phyloP scores from a whole-genome alignment of 2,329 filamentous ascomycete genomes.

The Tolypocladium sp. region DNA sequence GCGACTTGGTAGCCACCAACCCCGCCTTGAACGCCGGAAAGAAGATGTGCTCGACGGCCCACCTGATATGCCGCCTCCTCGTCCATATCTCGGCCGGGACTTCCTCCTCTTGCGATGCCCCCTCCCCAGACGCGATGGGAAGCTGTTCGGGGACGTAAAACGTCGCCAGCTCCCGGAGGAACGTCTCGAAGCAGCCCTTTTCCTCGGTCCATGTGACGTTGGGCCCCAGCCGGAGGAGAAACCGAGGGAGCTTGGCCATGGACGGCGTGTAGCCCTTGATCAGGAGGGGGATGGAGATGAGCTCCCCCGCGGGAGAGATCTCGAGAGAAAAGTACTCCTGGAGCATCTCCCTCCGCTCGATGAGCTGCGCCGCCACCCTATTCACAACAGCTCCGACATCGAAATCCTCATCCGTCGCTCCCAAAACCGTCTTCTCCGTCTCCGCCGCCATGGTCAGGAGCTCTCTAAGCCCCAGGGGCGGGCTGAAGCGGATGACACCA shows the following conservation, averaged over 20 bases:
- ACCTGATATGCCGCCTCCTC: slow-evolving; percentile 60
- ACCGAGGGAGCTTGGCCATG: slow-evolving; percentile 78
- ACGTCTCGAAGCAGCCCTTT: slow-evolving; percentile 73
- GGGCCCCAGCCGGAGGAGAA: slow-evolving; percentile 80
- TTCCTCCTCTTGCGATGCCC: slow-evolving; percentile 23
- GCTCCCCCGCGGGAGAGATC: slow-evolving; percentile 66
- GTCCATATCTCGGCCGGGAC: slow-evolving; percentile 42
- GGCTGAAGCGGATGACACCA: slow-evolving; percentile 70
- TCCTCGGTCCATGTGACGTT: slow-evolving; percentile 82
- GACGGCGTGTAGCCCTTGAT: slow-evolving; percentile 83
- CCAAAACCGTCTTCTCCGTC: slow-evolving; percentile 46
- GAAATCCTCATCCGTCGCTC: slow-evolving; percentile 42
- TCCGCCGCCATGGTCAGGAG: slow-evolving; percentile 67
- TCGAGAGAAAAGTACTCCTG: slow-evolving; percentile 86
- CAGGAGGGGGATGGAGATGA: slow-evolving; percentile 73
- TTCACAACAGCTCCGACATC: slow-evolving; percentile 59
- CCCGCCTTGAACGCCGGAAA: slow-evolving; percentile 83
- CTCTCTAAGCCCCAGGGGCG: slow-evolving; percentile 61
- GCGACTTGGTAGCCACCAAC: slow-evolving; percentile 68
- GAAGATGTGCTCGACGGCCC: slow-evolving; percentile 73
- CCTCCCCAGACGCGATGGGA: slow-evolving; percentile 38
- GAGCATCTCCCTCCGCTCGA: slow-evolving; percentile 76
- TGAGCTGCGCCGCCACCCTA: slow-evolving; percentile 57
- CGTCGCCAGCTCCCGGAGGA: slow-evolving; percentile 75
- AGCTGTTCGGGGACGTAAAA: slow-evolving; percentile 88